Evolutionary conservation across 2,329 filamentous ascomycete genomes (phyloP).

Genomic region (Colletotrichum simmondsii): DNA sequence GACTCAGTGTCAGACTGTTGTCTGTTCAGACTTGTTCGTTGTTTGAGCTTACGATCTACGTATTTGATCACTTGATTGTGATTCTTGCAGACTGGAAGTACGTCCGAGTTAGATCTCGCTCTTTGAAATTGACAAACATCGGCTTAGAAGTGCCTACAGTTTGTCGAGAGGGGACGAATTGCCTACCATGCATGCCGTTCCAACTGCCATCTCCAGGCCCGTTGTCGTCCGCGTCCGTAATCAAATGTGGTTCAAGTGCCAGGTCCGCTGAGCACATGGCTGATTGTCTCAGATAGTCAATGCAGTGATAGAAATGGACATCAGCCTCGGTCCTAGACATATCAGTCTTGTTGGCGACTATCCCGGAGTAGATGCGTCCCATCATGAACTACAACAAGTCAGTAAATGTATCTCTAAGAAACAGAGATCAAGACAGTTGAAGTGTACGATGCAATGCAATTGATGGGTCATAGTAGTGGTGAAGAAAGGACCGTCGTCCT

Average conservation of each 20-base stretch:
- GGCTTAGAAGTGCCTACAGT: no score
- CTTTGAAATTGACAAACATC: neutral
- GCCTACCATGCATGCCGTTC: constrained; percentile 52
- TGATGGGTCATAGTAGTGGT: constrained; percentile 54
- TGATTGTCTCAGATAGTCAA: constrained; percentile 53
- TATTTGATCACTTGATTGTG: constrained; percentile 49
- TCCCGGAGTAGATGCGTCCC: constrained; percentile 44
- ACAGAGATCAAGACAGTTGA: neutral
- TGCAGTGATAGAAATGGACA: constrained; percentile 53
- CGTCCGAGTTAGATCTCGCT: neutral
- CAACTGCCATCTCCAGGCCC: constrained; percentile 50
- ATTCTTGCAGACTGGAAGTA: constrained; percentile 47
- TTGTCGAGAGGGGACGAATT: neutral
- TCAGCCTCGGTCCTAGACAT: constrained; percentile 41
- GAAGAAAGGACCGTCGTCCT: constrained; percentile 48
- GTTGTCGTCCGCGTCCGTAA: constrained; percentile 50
- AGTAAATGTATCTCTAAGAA: neutral
- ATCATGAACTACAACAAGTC: constrained; percentile 44
- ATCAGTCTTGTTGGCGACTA: constrained; percentile 35
- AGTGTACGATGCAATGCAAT: constrained; percentile 51
- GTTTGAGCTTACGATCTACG: constrained; percentile 43
- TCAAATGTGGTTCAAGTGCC: constrained; percentile 48
- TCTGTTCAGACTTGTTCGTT: neutral
- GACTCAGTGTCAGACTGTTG: neutral
- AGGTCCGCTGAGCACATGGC: constrained; percentile 52